Base-by-base conservation (phyloP, 495 filamentous ascomycete species). In the Hypoxylon fragiforme region DNA sequence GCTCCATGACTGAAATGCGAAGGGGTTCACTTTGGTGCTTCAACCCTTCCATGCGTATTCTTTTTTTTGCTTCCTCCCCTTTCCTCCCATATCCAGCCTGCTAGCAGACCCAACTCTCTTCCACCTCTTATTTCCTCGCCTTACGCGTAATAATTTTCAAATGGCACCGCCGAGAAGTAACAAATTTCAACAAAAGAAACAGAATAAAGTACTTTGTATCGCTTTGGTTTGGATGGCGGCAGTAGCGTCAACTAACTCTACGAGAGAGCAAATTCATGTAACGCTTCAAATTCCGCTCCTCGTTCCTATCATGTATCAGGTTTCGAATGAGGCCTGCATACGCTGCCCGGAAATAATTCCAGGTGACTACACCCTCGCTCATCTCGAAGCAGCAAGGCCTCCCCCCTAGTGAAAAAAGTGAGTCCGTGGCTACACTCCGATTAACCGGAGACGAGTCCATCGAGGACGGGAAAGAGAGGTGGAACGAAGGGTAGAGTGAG, bases 161-260 rank as follows among this genome's bases (percentile, higher is more conserved):
- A 36, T 50, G 26, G 47, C 34, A 34, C 43, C 42, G 52, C 43
- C 47, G 18, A 55, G 39, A 45, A 26, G 21, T 32, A 31, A 54
- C 45, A 54, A 44, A 52, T 51, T 35, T 26, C 3, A 31, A 57
- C 52, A 57, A 57, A 57, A 40, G 52, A 56, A 62, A 57, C 16
- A 57, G 38, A 62, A 53, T 14, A 52, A 40, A 37, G 24, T 51
- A 57, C 35, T 43, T 44, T 47, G 52, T 52, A 53, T 57, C 58
- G 52, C 39, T 34, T 43, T 34, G 13, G 34, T 4, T 28, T 9
- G 7, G 19, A 44, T 15, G 26, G 43, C 31, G 40, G 30, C 22
- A 45, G 18, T 38, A 20, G 18, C 51, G 47, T 44, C 40, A n/a
- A 36, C 47, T 39, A 34, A 52, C 34, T 57, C 46, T 49, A 52